Base-by-base conservation (phyloP, 139 green algal genomes). In the Diplosphaera chodatii region DNA sequence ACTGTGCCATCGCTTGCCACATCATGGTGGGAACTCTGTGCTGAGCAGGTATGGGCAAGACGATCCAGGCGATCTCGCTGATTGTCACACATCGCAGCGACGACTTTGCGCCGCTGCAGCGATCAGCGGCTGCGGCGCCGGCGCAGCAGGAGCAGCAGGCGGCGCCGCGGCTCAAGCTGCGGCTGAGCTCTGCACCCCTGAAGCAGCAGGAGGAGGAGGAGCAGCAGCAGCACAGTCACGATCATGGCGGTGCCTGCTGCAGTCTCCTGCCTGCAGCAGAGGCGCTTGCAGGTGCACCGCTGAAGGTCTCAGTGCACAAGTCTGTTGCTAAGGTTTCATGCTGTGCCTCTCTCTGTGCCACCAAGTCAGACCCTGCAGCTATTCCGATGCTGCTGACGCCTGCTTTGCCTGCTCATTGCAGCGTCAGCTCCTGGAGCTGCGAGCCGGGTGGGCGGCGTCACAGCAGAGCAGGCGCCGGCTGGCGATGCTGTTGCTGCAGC, bases 1-100 rank as follows among this genome's bases (percentile, higher is more conserved):
- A 21, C 37, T 13, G 37, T 13, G 10, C 8, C 8, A 8, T 48
- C 37, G 37, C 37, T 48, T 48, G 37, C 37, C 10, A 48, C 37
- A n/a, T 48, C 37, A 21, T 13, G 37, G 10, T 48, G 8, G 37
- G 10, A 48, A 48, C 37, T 48, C 37, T 13, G 10, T 13, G n/a
- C n/a, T n/a, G n/a, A n/a, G 48, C 48, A 59, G 89, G 91, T 67
- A 93, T 95, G 84, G 91, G 91, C 41, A 96, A 95, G 78, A 88
- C 83, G 56, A 88, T 91, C 55, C 88, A 94, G 72, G 85, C 89
- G 27, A 94, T 97, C 67, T 86, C 88, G 1, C 55, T 97, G 20
- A 87, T 97, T 31, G 72, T 95, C 20, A 79, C 87, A 0, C 79
- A 91, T 71, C 81, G 87, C 22, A 32, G 64, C 21, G 86, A 91